These are phyloP conservation scores for Aethionema arabicum DNA, from an alignment of 345 rosid species.

Conservation along the genomic window DNA sequence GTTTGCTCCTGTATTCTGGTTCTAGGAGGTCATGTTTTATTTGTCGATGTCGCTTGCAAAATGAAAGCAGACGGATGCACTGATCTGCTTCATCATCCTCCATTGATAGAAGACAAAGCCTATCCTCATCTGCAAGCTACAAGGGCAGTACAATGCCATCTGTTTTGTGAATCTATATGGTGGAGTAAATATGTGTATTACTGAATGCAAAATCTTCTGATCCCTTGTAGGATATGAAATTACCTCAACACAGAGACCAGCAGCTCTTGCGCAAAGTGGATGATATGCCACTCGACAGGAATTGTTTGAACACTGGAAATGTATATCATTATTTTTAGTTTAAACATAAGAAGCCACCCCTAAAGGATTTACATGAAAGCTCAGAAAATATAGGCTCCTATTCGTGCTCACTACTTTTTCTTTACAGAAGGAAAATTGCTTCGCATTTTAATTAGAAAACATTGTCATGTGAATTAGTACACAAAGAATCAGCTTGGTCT, in stretches of 20 bases:
- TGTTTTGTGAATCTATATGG: slow-evolving; percentile 16
- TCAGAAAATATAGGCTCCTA: not conserved
- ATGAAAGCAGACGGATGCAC: slow-evolving; percentile 90
- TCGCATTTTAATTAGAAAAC: not conserved
- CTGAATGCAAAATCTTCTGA: slow-evolving; percentile 19
- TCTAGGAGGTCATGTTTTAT: slow-evolving; percentile 63
- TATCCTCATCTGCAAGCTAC: slow-evolving; percentile 96
- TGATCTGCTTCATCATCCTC: slow-evolving; percentile 90
- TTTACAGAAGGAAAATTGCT: slow-evolving; percentile 1
- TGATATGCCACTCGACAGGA: slow-evolving; percentile 96
- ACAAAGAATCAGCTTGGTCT: slow-evolving; percentile 13
- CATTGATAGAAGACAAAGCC: slow-evolving; percentile 69
- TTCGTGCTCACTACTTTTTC: not conserved
- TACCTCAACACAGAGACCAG: slow-evolving; percentile 99
- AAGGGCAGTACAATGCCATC: slow-evolving; percentile 10
- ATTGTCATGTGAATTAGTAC: slow-evolving; percentile 3
- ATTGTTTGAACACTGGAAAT: slow-evolving; percentile 80
- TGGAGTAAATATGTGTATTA: slow-evolving; percentile 10
- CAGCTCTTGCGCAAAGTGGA: slow-evolving; percentile 98
- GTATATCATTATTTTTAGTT: slow-evolving; percentile 15
- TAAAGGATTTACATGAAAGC: not conserved
- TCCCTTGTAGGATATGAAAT: slow-evolving; percentile 28
- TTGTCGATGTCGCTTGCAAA: slow-evolving; percentile 92
- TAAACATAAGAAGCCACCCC: slow-evolving; percentile 5
- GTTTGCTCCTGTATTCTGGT: slow-evolving; percentile 52